Conservation (phyloP, 73 alveolate genomes). For the Paramecium sexaurelia region DNA sequence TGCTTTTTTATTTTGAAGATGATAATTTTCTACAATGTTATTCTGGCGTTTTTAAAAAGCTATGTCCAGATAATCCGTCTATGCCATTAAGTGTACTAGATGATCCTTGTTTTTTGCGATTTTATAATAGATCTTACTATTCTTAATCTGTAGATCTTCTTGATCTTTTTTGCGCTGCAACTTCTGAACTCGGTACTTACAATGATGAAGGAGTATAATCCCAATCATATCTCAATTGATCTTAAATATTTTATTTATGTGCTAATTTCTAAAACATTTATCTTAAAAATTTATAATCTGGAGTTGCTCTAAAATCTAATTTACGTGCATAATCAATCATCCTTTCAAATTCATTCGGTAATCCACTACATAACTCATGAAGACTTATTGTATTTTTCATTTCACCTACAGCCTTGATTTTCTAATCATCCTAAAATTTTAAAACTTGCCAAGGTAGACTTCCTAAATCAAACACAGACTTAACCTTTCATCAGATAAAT, state of each 20-base stretch:
- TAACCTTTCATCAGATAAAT: conserved; percentile 72
- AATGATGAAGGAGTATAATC: conserved; percentile 19
- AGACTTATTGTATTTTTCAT: background rate
- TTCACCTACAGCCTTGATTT: conserved; percentile 37
- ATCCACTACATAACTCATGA: conserved; percentile 25
- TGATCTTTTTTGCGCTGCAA: background rate
- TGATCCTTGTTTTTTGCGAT: background rate
- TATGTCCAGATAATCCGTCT: background rate
- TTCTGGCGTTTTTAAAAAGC: background rate
- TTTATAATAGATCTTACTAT: background rate
- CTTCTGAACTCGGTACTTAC: background rate
- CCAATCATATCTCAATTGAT: conserved; percentile 44
- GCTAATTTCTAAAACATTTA: background rate
- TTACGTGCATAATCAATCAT: conserved; percentile 12
- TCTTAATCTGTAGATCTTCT: background rate
- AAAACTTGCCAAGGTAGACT: conserved; percentile 95
- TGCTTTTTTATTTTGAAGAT: background rate
- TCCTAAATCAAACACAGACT: conserved; percentile 36
- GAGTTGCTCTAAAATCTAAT: conserved; percentile 13
- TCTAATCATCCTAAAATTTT: conserved; percentile 72
- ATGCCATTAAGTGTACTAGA: background rate
- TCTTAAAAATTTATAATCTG: conserved; percentile 42
- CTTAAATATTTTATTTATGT: background rate
- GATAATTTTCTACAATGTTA: background rate
- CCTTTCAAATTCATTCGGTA: conserved; percentile 46